These are phyloP conservation scores for Parasitella parasitica DNA, from an alignment of 371 early-diverging fungal species.

Conservation along the genomic window DNA sequence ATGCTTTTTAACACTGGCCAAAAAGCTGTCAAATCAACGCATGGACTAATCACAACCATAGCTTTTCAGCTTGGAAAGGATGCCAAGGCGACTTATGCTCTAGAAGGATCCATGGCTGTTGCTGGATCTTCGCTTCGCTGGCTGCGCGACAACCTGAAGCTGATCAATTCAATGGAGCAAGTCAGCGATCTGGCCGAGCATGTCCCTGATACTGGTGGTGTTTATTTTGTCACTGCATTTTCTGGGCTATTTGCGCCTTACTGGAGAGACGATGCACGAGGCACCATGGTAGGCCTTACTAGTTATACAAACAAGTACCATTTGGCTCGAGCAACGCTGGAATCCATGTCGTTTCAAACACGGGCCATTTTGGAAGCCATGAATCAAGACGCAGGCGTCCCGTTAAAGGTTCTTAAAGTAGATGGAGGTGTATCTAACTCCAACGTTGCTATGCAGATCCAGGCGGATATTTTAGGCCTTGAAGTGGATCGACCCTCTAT, in stretches of 20 bases:
- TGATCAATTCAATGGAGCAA: slow-evolving; percentile 73
- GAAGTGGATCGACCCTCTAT: slow-evolving; percentile 84
- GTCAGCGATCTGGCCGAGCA: slow-evolving; percentile 54
- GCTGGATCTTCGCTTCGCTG: slow-evolving; percentile 95
- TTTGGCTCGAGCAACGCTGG: slow-evolving; percentile 85
- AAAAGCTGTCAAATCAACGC: slow-evolving; percentile 70
- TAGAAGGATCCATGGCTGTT: slow-evolving; percentile 94
- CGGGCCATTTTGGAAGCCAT: slow-evolving; percentile 91
- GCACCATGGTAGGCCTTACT: slow-evolving; percentile 87
- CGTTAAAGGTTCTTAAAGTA: slow-evolving; percentile 73
- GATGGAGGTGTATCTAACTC: slow-evolving; percentile 95
- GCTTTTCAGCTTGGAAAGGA: slow-evolving; percentile 86
- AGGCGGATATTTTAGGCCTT: slow-evolving; percentile 86
- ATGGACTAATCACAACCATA: slow-evolving; percentile 91
- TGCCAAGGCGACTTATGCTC: slow-evolving; percentile 76
- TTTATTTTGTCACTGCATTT: slow-evolving; percentile 95
- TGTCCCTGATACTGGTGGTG: slow-evolving; percentile 82
- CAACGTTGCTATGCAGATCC: slow-evolving; percentile 89
- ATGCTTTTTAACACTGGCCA: slow-evolving; percentile 93
- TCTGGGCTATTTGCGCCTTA: slow-evolving; percentile 94
- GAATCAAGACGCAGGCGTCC: slow-evolving; percentile 70
- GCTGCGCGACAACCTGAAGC: slow-evolving; percentile 84
- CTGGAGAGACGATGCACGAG: slow-evolving; percentile 92
- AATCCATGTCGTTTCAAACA: slow-evolving; percentile 90
- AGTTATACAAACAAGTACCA: slow-evolving; percentile 84